Evolutionary conservation across 1,284 basidiomycete species (phyloP), one percentile per base, ranked within the genome.

Genomic region (Cryptococcus jaspeensis): DNA sequence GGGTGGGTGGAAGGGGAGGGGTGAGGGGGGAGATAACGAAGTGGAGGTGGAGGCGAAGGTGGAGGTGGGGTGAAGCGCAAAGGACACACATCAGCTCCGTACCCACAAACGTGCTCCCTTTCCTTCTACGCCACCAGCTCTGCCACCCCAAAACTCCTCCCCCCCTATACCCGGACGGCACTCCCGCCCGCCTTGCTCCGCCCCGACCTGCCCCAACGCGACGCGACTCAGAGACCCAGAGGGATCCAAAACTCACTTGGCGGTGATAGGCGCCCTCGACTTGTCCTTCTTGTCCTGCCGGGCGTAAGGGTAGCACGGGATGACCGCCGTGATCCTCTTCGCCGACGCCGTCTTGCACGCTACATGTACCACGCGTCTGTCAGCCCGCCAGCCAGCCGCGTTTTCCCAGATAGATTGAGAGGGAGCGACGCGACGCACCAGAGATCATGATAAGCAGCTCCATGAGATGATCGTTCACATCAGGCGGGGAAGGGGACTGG

Each of bases 211-310:
- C 28, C 28, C 28, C 28, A 32, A n/a, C n/a, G n/a, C n/a, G n/a
- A n/a, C n/a, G 28, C 28, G 9, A 32, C 9, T 9, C 9, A 28
- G 25, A 13, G 37, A 43, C 16, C 13, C 18, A 18, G n/a, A 23
- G 13, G 45, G 38, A 16, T 12, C 16, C 28, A 4, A 4, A 39
- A 67, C 75, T 65, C 55, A 79, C 82, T 99, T 99, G 56, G 96
- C 94, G 1, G 96, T 98, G 78, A 99, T 97, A 25, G 96, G 95
- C 2, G 94, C 93, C 37, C 95, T 85, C 18, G 87, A 89, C 81
- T 92, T 92, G 81, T 99, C 93, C 83, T 99, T 99, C 81, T 97
- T 96, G 83, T 98, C 95, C 84, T 93, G 92, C 35, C 95, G 83
- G 7, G 94, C 89, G 73, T 99, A 99, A 1, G 95, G 96, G 80